Evolutionary conservation across 2,329 filamentous ascomycete genomes (phyloP).

Genomic region (Ceratocystis ficicola): DNA sequence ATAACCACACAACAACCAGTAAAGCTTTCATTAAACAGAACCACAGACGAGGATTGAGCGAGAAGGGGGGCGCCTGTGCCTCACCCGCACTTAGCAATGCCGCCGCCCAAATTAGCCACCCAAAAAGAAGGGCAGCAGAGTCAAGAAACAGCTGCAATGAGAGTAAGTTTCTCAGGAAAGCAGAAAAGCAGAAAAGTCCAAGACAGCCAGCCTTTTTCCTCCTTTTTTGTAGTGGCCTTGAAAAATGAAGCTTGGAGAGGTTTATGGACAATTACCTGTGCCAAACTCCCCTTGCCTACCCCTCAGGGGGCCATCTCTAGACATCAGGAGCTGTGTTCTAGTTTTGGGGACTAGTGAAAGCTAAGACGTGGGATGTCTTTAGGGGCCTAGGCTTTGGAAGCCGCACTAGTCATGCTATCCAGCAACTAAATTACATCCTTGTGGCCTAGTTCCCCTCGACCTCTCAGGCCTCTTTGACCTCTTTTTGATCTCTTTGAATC

Average conservation of each 20-base stretch:
- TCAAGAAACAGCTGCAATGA: too few relatives aligned
- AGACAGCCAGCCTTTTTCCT: neutral
- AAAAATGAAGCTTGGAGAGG: too few relatives aligned
- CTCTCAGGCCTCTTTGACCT: neutral
- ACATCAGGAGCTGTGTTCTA: too few relatives aligned
- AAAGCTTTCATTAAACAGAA: neutral
- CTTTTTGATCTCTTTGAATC: neutral
- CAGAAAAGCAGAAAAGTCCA: neutral
- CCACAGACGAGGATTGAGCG: slow-evolving; percentile 2
- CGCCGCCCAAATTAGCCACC: neutral
- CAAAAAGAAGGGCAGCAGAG: neutral
- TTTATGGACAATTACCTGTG: too few relatives aligned
- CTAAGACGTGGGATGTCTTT: neutral
- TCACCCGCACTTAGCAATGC: slow-evolving; percentile 5
- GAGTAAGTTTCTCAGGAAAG: neutral
- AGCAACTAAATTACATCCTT: neutral
- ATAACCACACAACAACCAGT: neutral
- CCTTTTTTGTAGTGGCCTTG: neutral
- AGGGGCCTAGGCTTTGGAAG: neutral
- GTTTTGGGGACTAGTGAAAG: neutral
- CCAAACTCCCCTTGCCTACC: too few relatives aligned
- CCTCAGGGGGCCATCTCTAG: too few relatives aligned
- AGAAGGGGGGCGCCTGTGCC: slow-evolving; percentile 3
- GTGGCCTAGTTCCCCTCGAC: neutral
- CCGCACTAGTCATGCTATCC: neutral